Conservation (phyloP, 2,329 filamentous ascomycete species). For the Aspergillus sojae region DNA sequence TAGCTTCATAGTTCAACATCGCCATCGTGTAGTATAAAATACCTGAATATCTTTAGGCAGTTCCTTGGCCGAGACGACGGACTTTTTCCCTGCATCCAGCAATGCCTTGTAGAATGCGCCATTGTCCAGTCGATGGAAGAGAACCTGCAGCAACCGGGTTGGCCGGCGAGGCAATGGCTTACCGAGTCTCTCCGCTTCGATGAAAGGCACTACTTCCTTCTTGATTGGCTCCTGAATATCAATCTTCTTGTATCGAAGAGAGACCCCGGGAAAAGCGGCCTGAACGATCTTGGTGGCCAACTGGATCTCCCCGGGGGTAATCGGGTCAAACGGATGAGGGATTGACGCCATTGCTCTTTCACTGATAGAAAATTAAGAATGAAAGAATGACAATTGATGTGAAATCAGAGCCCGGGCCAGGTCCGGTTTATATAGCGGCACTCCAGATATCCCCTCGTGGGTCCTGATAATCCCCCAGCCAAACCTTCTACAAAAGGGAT, state of each 20-base stretch:
- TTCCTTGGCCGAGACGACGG: conserved; percentile 42
- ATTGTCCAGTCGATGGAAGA: conserved; percentile 46
- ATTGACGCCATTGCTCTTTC: conserved; percentile 16
- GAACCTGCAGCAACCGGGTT: conserved; percentile 56
- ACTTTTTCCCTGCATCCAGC: conserved; percentile 45
- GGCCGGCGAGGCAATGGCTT: conserved; percentile 54
- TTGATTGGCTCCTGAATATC: conserved; percentile 69
- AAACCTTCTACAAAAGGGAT: not conserved
- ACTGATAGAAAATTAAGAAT: not conserved
- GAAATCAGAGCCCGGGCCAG: not conserved
- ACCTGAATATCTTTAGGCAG: conserved; percentile 53
- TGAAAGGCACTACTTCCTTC: conserved; percentile 59
- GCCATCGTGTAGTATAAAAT: conserved; percentile 15
- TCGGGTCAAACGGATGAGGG: conserved; percentile 45
- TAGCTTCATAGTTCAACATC: not conserved
- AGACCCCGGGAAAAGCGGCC: conserved; percentile 38
- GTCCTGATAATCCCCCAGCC: not conserved
- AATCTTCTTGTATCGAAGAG: conserved; percentile 63
- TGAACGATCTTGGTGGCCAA: conserved; percentile 43
- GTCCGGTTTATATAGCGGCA: conserved; percentile 1
- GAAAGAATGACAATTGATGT: not conserved
- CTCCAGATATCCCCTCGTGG: not conserved
- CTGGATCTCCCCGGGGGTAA: conserved; percentile 43
- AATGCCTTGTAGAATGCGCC: conserved; percentile 46
- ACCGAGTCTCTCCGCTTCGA: conserved; percentile 63